These are phyloP conservation scores for Viola odorata DNA, from an alignment of 345 rosid species.

Conservation along the genomic window DNA sequence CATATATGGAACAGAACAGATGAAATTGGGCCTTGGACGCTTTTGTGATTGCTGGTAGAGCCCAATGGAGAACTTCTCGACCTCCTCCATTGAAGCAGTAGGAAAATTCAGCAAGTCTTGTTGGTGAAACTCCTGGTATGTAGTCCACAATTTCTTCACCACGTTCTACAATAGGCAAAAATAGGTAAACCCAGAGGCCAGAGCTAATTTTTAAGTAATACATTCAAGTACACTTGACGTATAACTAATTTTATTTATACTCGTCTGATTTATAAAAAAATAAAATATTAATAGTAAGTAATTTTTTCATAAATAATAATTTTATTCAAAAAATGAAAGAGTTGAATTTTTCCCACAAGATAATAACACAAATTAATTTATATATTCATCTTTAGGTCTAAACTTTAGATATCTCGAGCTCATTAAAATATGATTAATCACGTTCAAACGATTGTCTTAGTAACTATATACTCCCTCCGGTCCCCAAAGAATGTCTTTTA, in stretches of 20 bases:
- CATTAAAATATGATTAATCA: too few species aligned
- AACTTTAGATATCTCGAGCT: too few species aligned
- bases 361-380: too few species aligned
- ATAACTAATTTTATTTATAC: neutral
- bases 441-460: too few species aligned
- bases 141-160: constrained; percentile 1
- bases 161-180: neutral
- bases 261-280: too few species aligned
- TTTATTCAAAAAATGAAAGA: too few species aligned
- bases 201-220: neutral
- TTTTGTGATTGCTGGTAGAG: neutral
- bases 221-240: neutral
- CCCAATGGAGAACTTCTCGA: neutral
- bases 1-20: constrained; percentile 8
- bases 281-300: too few species aligned
- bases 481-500: too few species aligned
- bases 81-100: neutral
- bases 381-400: too few species aligned
- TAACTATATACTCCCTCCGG: too few species aligned
- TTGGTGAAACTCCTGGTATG: constrained; percentile 9
- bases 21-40: constrained; percentile 12
- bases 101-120: neutral
- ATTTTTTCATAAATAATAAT: too few species aligned
- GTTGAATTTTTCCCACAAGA: too few species aligned
- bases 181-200: neutral